A percentile compares a stretch with the other conserved stretches of the same genome.
Conservation (phyloP, 192 early-diverging fungal species). For the Coemansia sp. region DNA sequence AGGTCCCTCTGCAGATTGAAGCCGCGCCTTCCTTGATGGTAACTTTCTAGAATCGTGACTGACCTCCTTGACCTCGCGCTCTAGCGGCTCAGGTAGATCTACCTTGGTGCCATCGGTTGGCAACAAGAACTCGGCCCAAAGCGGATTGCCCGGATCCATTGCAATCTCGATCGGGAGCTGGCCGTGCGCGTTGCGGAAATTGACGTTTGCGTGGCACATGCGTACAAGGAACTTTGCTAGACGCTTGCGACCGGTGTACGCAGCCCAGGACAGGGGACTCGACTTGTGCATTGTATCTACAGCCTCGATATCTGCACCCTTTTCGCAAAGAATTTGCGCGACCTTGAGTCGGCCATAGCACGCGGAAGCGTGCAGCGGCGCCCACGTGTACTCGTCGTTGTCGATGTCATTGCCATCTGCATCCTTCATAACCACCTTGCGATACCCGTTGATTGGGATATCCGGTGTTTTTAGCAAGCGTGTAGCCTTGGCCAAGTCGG, state of each 20-base stretch:
- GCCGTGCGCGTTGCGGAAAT: slow-evolving; percentile 74
- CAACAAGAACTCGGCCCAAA: slow-evolving; percentile 54
- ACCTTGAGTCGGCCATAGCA: slow-evolving; percentile 78
- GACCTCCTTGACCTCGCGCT: slow-evolving; percentile 6
- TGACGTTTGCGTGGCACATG: slow-evolving; percentile 72
- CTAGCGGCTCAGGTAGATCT: slow-evolving; percentile 40
- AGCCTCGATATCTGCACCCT: slow-evolving; percentile 78
- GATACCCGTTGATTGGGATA: slow-evolving; percentile 41
- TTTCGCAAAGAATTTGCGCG: slow-evolving; percentile 66
- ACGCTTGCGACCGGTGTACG: slow-evolving; percentile 74
- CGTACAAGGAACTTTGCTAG: slow-evolving; percentile 74
- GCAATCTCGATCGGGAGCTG: slow-evolving; percentile 84
- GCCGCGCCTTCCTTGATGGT: slow-evolving; percentile 19
- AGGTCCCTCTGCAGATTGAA: not conserved
- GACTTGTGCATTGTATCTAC: slow-evolving; percentile 84
- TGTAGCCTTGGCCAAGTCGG: slow-evolving; percentile 33
- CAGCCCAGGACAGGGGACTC: slow-evolving; percentile 89
- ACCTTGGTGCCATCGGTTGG: slow-evolving; percentile 50
- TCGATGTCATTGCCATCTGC: slow-evolving; percentile 49
- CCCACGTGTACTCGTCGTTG: slow-evolving; percentile 77
- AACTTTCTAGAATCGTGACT: slow-evolving; percentile 21
- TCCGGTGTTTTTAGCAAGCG: slow-evolving; percentile 37
- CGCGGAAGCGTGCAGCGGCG: slow-evolving; percentile 81
- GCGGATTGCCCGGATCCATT: slow-evolving; percentile 59
- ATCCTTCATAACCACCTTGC: slow-evolving; percentile 51